Evolutionary conservation across 2,329 filamentous ascomycete species (phyloP).

Genomic region (Nakataea oryzae): DNA sequence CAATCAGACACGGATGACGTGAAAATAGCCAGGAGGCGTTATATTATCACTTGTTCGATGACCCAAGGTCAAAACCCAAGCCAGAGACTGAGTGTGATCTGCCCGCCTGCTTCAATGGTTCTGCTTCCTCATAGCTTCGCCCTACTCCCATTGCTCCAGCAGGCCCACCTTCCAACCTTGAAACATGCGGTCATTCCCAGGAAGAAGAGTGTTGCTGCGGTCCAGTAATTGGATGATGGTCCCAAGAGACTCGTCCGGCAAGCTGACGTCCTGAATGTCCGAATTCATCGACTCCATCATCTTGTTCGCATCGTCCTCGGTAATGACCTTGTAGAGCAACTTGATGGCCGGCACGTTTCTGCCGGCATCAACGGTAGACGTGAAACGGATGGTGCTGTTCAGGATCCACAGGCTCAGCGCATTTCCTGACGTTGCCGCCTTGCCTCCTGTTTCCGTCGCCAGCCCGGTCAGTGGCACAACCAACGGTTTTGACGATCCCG

Average conservation of each 20-base stretch:
- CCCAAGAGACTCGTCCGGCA: conserved; percentile 40
- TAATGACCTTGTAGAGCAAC: conserved; percentile 37
- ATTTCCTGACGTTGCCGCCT: conserved; percentile 1
- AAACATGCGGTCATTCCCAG: conserved; percentile 44
- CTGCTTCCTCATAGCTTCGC: too few relatives aligned
- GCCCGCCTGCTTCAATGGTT: too few relatives aligned
- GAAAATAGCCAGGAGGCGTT: too few relatives aligned
- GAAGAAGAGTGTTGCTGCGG: conserved; percentile 40
- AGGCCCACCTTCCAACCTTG: conserved; percentile 60
- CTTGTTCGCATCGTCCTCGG: conserved; percentile 30
- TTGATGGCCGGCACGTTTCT: conserved; percentile 33
- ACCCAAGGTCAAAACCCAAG: too few relatives aligned
- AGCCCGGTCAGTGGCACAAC: conserved; percentile 27
- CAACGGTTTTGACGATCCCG: conserved; percentile 46
- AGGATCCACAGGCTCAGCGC: conserved; percentile 44
- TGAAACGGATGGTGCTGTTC: conserved; percentile 42
- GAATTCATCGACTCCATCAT: conserved; percentile 40
- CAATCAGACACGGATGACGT: too few relatives aligned
- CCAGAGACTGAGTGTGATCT: too few relatives aligned
- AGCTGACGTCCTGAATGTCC: conserved; percentile 46
- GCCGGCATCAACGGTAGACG: conserved; percentile 25
- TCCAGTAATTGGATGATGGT: conserved; percentile 32
- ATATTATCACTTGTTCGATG: too few relatives aligned
- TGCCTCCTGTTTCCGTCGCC: neutral
- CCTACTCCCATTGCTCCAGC: conserved; percentile 36